Evolutionary conservation across 768 basidiomycete genomes (phyloP), one percentile per base, ranked within the genome.

Genomic region (Vararia minispora): DNA sequence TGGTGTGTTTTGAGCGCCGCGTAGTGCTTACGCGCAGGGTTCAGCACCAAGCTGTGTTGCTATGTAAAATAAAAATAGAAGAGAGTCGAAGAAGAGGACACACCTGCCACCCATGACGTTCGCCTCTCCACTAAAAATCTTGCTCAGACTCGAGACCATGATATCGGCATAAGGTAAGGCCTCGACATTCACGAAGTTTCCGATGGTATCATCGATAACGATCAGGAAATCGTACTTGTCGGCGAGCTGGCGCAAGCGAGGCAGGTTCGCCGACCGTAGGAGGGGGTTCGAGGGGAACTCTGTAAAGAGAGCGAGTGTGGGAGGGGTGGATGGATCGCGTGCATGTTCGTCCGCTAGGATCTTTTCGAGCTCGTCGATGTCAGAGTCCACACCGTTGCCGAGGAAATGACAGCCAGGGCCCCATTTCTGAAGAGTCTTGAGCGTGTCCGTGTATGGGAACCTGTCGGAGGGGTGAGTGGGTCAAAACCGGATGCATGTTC

Each of bases 91-190:
- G 2, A 23, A 23, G 30, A 12, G 35, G 24, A 64, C 72, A 37
- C 50, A 94, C 94, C 86, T 87, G 53, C 94, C 94, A 31, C 94
- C 94, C 94, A 98, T 97, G 35, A 92, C 89, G 52, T 99, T 97
- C 27, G 79, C 74, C 38, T 85, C 81, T 1, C 94, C 94, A 45
- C 88, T 91, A 63, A 99, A 98, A 21, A 98, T 69, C 64, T 98
- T 98, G 16, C 85, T 82, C 52, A 97, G 59, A 62, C 89, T 92
- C 51, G 87, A 90, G 28, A 80, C 91, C 6, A 94, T 79, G 20
- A 99, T 71, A 55, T 98, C 94, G 7, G 80, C 84, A 43, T 75
- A 86, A 12, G 78, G 80, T 2, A 92, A 63, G 4, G 90, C 80
- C 49, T 94, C 82, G 24, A 97, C 89, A 47, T 97, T 99, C 46